Base-by-base conservation (phyloP, 169 alveolate genomes). In the Eimeria necatrix region DNA sequence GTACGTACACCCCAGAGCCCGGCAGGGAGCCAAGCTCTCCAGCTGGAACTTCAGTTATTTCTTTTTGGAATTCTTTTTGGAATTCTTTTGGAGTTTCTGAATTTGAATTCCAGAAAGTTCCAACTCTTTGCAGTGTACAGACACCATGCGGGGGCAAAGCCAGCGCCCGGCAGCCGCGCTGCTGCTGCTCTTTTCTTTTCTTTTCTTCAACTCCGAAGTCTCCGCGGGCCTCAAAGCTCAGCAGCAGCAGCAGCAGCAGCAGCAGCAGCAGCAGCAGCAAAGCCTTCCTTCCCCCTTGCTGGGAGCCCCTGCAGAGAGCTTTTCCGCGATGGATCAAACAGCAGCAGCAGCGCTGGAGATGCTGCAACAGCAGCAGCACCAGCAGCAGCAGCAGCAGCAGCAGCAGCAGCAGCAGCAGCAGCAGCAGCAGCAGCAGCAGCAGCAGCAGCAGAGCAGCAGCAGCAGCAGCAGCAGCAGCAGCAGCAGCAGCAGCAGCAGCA, bases 171-270 rank as follows among this genome's bases (percentile, higher is more conserved):
- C 41, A 32, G 41, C 41, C 3, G 41, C 41, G 41, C 41, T 32
- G 41, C 41, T 32, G 41, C 41, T 32, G 3, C 0, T 32, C 2
- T 32, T 2, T 32, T 32, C 41, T 32, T 32, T 32, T 0, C 41
- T 32, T 32, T 32, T 32, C 41, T 32, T 32, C 41, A 32, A 32
- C 41, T 32, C 41, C 41, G 41, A 32, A 32, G 41, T 32, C 41
- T 61, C 73, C 32, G 41, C 22, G 41, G 41, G 22, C 73, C 24
- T 12, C 73, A n/a, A 16, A 61, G 22, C 1, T 12, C 73, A 12
- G 22, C 73, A 61, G 22, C 73, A 61, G 73, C 73, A 61, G 22
- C 73, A 61, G 73, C 73, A 61, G 73, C 73, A 61, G 73, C 73
- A 61, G 18, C 73, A 4, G 73, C 73, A 61, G 73, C 73, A 61